These are phyloP conservation scores for Fusarium odoratissimum DNA, from an alignment of 2,329 filamentous ascomycete species.

Conservation along the genomic window DNA sequence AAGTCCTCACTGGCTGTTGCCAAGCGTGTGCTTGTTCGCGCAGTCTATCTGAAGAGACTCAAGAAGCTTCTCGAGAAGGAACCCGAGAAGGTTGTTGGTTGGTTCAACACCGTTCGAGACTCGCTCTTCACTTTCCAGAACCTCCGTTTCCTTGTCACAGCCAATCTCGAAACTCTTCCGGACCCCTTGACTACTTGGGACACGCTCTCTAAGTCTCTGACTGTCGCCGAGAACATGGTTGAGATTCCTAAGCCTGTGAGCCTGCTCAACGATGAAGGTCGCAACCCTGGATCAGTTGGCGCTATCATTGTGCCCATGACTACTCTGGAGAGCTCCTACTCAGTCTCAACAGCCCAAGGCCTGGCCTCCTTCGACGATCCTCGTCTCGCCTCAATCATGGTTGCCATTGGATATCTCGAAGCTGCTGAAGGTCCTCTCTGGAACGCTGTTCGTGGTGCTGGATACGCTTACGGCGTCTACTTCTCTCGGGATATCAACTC, in stretches of 20 bases:
- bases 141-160: constrained; percentile 85
- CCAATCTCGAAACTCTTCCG: constrained; percentile 78
- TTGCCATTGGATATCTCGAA: constrained; percentile 91
- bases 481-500: constrained; percentile 83
- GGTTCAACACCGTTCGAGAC: constrained; percentile 80
- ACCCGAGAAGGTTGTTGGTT: constrained; percentile 78
- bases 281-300: constrained; percentile 77
- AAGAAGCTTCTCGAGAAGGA: constrained; percentile 83
- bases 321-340: constrained; percentile 91
- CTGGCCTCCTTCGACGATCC: constrained; percentile 81
- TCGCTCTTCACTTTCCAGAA: constrained; percentile 86
- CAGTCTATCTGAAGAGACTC: constrained; percentile 86
- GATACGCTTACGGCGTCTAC: constrained; percentile 88
- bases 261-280: constrained; percentile 80
- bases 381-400: constrained; percentile 83
- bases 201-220: constrained; percentile 54
- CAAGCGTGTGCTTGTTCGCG: constrained; percentile 84
- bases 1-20: constrained; percentile 81
- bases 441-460: constrained; percentile 91
- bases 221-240: constrained; percentile 63
- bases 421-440: constrained; percentile 94
- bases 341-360: constrained; percentile 79
- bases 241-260: constrained; percentile 77
- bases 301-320: constrained; percentile 89
- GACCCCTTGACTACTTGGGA: constrained; percentile 86